phyloP scores from a whole-genome alignment of 306 rosid genomes.

The Arachis hypogaea region DNA sequence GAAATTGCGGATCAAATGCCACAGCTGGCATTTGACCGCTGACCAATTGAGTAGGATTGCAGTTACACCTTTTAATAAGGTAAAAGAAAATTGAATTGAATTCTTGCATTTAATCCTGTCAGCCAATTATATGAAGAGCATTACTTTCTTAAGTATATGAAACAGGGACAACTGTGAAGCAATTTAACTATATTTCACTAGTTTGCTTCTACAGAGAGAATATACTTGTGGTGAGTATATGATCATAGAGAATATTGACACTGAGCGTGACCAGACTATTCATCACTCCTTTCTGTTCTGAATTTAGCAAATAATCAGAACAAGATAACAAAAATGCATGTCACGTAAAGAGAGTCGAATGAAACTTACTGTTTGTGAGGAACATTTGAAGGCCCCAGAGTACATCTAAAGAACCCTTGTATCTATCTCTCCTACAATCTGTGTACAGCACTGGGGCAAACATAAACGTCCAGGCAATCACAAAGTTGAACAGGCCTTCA shows the following conservation, averaged over 20 bases:
- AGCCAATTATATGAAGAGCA: neutral
- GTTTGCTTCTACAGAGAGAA: neutral
- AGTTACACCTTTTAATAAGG: neutral
- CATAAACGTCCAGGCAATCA: conserved; percentile 92
- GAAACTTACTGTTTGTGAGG: conserved; percentile 85
- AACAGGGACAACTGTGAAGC: conserved; percentile 2
- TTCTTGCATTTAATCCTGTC: neutral
- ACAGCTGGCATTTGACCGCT: too few relatives aligned
- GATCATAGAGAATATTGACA: neutral
- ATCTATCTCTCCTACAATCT: conserved; percentile 66
- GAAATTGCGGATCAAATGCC: too few relatives aligned
- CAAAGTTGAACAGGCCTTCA: conserved; percentile 93
- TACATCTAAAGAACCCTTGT: conserved; percentile 71
- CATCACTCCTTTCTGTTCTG: conserved; percentile 1
- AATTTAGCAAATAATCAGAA: neutral
- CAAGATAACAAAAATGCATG: conserved; percentile 22
- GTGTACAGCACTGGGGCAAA: conserved; percentile 89
- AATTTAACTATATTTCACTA: neutral
- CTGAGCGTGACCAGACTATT: neutral
- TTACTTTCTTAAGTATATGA: neutral
- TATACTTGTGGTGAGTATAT: neutral
- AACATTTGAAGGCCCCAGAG: conserved; percentile 89
- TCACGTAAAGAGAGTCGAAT: conserved; percentile 26
- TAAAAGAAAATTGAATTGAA: neutral
- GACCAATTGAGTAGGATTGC: too few relatives aligned